These are phyloP conservation scores for Alternaria tenuissima DNA, from an alignment of 2,329 filamentous ascomycete species.

Conservation along the genomic window DNA sequence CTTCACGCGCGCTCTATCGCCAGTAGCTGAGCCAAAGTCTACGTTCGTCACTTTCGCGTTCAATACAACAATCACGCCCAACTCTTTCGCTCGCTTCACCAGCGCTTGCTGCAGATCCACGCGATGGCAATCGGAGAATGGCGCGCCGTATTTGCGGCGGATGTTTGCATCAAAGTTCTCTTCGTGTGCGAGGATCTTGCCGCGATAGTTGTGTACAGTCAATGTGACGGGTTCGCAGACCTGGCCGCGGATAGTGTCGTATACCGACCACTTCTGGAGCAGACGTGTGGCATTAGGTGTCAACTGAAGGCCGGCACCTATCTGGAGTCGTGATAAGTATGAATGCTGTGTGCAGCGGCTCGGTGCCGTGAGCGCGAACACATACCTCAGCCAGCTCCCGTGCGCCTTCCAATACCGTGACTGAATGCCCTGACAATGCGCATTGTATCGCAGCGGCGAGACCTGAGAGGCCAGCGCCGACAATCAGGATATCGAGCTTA, in stretches of 20 bases:
- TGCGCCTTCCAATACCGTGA: conserved; percentile 55
- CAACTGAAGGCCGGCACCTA: conserved; percentile 49
- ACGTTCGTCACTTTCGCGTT: conserved; percentile 58
- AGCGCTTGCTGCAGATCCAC: conserved; percentile 67
- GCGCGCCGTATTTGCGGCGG: conserved; percentile 62
- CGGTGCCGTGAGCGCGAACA: neutral
- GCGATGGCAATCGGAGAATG: conserved; percentile 68
- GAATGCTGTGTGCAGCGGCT: neutral
- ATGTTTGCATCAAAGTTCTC: conserved; percentile 63
- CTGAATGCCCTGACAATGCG: conserved; percentile 49
- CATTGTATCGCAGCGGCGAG: conserved; percentile 56
- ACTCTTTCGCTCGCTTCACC: conserved; percentile 59
- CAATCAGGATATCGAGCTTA: conserved; percentile 36
- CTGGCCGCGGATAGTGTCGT: conserved; percentile 52
- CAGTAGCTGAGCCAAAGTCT: conserved; percentile 54
- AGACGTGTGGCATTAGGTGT: conserved; percentile 57
- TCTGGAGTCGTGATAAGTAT: conserved; percentile 24
- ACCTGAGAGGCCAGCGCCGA: conserved; percentile 54
- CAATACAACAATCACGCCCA: conserved; percentile 63
- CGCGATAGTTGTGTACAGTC: conserved; percentile 63
- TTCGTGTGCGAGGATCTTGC: conserved; percentile 59
- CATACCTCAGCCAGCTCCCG: conserved; percentile 54
- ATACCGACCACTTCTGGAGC: conserved; percentile 61
- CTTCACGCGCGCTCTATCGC: conserved; percentile 49
- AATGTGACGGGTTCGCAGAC: conserved; percentile 57